These are phyloP conservation scores for Papiliotrema nemorosa DNA, from an alignment of 1,284 basidiomycete genomes.

Conservation along the genomic window DNA sequence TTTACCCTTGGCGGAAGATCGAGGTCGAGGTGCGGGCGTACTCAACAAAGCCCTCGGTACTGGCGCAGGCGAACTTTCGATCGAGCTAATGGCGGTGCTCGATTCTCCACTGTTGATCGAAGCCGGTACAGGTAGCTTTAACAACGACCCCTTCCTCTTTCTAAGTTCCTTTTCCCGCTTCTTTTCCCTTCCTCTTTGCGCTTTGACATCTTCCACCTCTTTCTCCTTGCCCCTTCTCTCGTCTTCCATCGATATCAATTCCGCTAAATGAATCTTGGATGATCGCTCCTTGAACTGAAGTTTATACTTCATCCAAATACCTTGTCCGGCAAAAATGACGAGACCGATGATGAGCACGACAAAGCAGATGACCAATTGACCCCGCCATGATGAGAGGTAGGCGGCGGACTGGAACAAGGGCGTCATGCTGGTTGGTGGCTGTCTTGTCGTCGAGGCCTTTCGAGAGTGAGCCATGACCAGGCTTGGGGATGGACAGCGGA, in stretches of 20 bases:
- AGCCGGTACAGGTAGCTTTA: not conserved
- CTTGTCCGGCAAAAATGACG: conserved; percentile 39
- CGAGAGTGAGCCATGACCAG: too few species aligned
- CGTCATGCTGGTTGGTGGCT: conserved; percentile 1
- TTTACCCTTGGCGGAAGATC: not conserved
- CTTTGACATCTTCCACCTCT: conserved; percentile 1
- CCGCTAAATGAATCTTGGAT: conserved; percentile 24
- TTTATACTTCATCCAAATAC: conserved; percentile 27
- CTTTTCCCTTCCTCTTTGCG: conserved; percentile 16
- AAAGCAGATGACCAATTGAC: conserved; percentile 42
- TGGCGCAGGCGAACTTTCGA: conserved; percentile 2
- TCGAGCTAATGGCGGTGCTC: not conserved
- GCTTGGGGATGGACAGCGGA: too few species aligned
- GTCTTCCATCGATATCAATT: conserved; percentile 24
- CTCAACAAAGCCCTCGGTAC: too few species aligned
- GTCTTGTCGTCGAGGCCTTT: too few species aligned
- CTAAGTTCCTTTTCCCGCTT: conserved; percentile 28
- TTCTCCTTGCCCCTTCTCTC: conserved; percentile 1
- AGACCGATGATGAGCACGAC: conserved; percentile 39
- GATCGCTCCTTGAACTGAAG: conserved; percentile 24
- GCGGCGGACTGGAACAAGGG: conserved; percentile 32
- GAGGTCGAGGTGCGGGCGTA: too few species aligned
- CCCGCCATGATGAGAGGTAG: conserved; percentile 44
- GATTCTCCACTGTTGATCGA: not conserved
- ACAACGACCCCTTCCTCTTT: conserved; percentile 9